A percentile compares a stretch with the other conserved stretches of the same genome.
Evolutionary conservation across 1,139 yeast species (phyloP).

Genomic region (Saccharomycopsis hybrid): DNA sequence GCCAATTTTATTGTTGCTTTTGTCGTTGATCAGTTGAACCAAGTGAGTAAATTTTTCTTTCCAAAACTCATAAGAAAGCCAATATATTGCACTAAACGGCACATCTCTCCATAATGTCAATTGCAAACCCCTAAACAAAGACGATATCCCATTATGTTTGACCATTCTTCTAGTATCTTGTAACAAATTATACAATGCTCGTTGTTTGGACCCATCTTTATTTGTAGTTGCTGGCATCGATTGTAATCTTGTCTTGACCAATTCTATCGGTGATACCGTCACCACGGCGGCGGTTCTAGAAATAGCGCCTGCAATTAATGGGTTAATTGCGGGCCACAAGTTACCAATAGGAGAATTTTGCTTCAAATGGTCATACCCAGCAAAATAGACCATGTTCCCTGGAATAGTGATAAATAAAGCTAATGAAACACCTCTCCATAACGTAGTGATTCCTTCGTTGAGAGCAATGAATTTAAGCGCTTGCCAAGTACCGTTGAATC

Average conservation of each 20-base stretch:
- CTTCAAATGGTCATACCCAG: constrained; percentile 83
- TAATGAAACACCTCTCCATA: constrained; percentile 86
- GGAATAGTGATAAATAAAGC: constrained; percentile 89
- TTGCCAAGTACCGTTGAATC: constrained; percentile 56
- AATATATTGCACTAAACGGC: constrained; percentile 91
- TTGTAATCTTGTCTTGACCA: constrained; percentile 81
- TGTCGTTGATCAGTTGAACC: background rate
- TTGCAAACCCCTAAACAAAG: constrained; percentile 78
- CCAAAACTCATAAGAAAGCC: constrained; percentile 73
- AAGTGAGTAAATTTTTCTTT: constrained; percentile 25
- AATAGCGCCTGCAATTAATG: constrained; percentile 76
- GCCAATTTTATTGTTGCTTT: background rate
- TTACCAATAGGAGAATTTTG: constrained; percentile 38
- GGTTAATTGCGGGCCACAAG: constrained; percentile 44
- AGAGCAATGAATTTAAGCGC: constrained; percentile 61
- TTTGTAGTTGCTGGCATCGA: constrained; percentile 48
- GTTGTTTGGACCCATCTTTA: background rate
- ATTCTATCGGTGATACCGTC: constrained; percentile 79
- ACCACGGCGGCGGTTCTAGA: constrained; percentile 86
- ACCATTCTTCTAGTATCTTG: constrained; percentile 54
- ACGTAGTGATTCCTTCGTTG: constrained; percentile 67
- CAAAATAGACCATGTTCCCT: constrained; percentile 85
- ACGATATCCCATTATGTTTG: constrained; percentile 47
- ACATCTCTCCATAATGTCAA: constrained; percentile 95
- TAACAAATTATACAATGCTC: constrained; percentile 35